A percentile compares a stretch with the other conserved stretches of the same genome.
Conservation (phyloP, 164 flowering plant genomes). For the Amborella trichopoda region DNA sequence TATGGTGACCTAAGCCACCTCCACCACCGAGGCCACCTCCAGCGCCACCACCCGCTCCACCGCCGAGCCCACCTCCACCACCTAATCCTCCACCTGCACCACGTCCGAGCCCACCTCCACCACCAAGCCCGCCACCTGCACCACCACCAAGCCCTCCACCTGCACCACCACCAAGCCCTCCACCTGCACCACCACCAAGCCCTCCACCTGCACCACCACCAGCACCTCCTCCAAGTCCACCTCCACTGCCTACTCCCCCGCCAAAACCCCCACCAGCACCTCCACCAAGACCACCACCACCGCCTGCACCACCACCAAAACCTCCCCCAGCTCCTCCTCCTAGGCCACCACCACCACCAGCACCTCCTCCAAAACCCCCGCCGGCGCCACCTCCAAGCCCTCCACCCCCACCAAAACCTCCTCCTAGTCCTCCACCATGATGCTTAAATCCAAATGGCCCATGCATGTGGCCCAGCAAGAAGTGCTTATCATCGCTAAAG, state of each 20-base stretch:
- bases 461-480: background rate
- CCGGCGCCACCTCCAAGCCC: slow-evolving; percentile 4
- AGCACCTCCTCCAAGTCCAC: background rate
- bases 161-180: slow-evolving; percentile 1
- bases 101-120: background rate
- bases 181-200: background rate
- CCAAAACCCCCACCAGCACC: slow-evolving; percentile 1
- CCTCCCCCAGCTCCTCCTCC: slow-evolving; percentile 2
- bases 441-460: background rate
- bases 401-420: slow-evolving; percentile 7
- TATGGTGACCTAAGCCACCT: no score
- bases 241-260: background rate
- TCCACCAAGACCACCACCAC: background rate
- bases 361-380: background rate
- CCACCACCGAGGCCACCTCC: no score
- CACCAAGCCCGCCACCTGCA: background rate
- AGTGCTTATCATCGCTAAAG: slow-evolving; percentile 1
- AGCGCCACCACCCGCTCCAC: no score
- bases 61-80: no score
- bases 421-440: background rate
- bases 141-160: background rate
- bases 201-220: slow-evolving; percentile 1
- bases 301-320: background rate
- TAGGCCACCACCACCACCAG: background rate
- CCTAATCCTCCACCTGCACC: slow-evolving; percentile 2